Evolutionary conservation across 2,329 filamentous ascomycete genomes (phyloP).

Genomic region (Clarireedia monteithiana): DNA sequence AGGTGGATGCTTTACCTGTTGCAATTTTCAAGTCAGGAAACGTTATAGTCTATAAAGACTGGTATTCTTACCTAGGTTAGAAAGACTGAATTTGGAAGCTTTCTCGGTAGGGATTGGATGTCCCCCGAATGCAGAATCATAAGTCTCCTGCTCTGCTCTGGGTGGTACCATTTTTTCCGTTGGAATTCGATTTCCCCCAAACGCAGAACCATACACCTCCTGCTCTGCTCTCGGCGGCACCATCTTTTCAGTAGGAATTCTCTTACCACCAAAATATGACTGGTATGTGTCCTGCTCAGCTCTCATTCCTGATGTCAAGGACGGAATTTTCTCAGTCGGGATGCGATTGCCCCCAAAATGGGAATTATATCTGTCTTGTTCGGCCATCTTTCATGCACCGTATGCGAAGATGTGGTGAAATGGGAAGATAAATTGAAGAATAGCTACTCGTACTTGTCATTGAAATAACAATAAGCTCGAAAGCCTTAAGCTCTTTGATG

Average conservation of each 20-base stretch:
- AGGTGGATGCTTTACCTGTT: conserved; percentile 4
- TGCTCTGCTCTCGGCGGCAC: not conserved
- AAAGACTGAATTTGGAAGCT: not conserved
- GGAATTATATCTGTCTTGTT: conserved; percentile 5
- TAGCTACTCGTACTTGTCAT: not conserved
- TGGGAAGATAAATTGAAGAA: not conserved
- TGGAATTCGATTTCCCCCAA: not conserved
- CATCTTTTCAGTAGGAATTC: not conserved
- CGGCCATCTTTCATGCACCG: not conserved
- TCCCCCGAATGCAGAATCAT: conserved; percentile 2
- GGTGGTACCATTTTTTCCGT: not conserved
- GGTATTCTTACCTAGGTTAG: not conserved
- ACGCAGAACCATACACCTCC: not conserved
- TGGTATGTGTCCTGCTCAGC: not conserved
- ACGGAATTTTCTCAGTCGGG: not conserved
- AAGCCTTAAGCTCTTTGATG: not conserved
- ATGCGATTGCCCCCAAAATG: conserved; percentile 8
- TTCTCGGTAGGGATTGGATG: conserved; percentile 1
- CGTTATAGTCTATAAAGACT: not conserved
- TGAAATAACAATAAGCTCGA: not conserved
- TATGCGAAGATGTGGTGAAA: not conserved
- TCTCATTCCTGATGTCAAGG: not conserved
- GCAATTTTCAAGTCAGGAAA: not conserved
- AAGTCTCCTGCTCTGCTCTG: conserved; percentile 6
- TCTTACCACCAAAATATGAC: not conserved